Percentiles rank a stretch among this genome's conserved stretches.
Evolutionary conservation across 257 asterid species (phyloP).

Genomic region (Scutellaria galericulata): DNA sequence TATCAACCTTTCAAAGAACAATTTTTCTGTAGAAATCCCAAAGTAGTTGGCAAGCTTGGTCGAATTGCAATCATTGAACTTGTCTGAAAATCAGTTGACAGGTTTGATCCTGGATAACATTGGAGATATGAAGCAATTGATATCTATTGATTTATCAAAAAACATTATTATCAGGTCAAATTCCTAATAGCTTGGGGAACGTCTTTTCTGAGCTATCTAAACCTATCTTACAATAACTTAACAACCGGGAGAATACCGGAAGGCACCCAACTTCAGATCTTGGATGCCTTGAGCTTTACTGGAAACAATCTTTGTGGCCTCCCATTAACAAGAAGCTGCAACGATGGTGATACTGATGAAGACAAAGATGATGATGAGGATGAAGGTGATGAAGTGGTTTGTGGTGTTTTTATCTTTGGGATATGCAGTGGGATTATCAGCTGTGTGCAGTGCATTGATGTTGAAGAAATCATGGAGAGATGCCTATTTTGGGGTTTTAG

Average conservation of each 20-base stretch:
- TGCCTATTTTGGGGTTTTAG: slow-evolving; percentile 17
- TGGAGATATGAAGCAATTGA: too few species aligned
- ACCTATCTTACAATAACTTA: slow-evolving; percentile 30
- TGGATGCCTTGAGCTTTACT: slow-evolving; percentile 3
- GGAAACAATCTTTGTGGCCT: background rate
- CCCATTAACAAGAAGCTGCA: slow-evolving; percentile 23
- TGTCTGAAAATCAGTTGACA: too few species aligned
- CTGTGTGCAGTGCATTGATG: slow-evolving; percentile 9
- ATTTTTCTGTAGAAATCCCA: too few species aligned
- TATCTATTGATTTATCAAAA: too few species aligned
- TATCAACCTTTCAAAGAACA: too few species aligned
- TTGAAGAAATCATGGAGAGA: slow-evolving; percentile 21
- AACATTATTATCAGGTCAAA: too few species aligned
- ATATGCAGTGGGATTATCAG: slow-evolving; percentile 24
- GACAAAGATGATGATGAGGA: too few species aligned
- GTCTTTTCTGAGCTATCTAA: slow-evolving; percentile 5
- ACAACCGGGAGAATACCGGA: slow-evolving; percentile 26
- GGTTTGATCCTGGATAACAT: too few species aligned
- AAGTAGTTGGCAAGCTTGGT: too few species aligned
- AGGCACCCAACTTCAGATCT: slow-evolving; percentile 7
- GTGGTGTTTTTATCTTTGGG: slow-evolving; percentile 17
- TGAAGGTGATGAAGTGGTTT: slow-evolving; percentile 4
- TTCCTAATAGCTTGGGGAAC: background rate
- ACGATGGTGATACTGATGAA: background rate
- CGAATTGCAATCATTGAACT: too few species aligned